phyloP scores from a whole-genome alignment of 495 filamentous ascomycete genomes.

The Penicillium cinerascens region DNA sequence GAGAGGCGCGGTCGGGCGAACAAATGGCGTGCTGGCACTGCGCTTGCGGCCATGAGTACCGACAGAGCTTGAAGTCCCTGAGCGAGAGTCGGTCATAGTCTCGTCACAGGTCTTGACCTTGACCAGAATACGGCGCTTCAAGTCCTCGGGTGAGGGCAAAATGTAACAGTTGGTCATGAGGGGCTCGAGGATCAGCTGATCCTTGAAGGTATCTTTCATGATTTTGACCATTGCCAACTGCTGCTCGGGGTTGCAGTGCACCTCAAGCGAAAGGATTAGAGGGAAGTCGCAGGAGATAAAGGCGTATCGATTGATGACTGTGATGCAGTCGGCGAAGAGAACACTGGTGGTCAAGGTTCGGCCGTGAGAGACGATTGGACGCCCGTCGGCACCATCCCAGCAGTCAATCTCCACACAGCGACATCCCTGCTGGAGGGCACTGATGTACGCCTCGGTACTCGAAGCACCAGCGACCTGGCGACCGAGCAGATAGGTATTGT shows the following conservation, averaged over 20 bases:
- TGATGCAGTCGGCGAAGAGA: slow-evolving; percentile 83
- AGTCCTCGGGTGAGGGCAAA: slow-evolving; percentile 81
- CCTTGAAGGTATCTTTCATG: slow-evolving; percentile 77
- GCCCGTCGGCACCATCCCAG: slow-evolving; percentile 86
- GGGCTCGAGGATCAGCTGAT: slow-evolving; percentile 72
- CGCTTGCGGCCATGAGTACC: slow-evolving; percentile 64
- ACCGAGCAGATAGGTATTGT: slow-evolving; percentile 94
- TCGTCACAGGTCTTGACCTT: slow-evolving; percentile 78
- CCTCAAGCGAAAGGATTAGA: slow-evolving; percentile 90
- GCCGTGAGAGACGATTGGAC: slow-evolving; percentile 86
- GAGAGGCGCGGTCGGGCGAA: slow-evolving; percentile 46
- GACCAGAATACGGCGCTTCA: slow-evolving; percentile 79
- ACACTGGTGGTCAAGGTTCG: slow-evolving; percentile 84
- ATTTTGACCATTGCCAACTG: slow-evolving; percentile 87
- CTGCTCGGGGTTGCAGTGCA: slow-evolving; percentile 82
- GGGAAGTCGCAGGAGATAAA: slow-evolving; percentile 79
- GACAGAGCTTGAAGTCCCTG: slow-evolving; percentile 34
- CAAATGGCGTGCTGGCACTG: slow-evolving; percentile 74
- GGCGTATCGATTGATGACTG: slow-evolving; percentile 88
- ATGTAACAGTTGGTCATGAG: slow-evolving; percentile 58
- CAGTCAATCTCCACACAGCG: slow-evolving; percentile 97
- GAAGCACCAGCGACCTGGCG: slow-evolving; percentile 86
- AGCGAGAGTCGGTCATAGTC: slow-evolving; percentile 36
- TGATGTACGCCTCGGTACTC: slow-evolving; percentile 91
- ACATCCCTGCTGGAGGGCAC: slow-evolving; percentile 81